phyloP scores from a whole-genome alignment of 805 yeast genomes.

The Yueomyces sinensis region DNA sequence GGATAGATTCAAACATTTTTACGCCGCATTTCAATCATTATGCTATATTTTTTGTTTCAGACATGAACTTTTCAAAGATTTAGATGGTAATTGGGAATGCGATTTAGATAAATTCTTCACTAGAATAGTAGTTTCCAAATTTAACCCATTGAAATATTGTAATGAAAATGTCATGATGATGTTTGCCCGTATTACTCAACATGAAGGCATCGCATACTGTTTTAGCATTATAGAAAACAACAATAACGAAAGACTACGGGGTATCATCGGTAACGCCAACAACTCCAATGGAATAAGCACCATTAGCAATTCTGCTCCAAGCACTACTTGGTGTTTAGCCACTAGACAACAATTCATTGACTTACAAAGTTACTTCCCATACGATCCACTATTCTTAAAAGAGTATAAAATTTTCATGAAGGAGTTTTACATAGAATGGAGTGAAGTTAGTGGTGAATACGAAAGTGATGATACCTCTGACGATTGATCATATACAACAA shows the following conservation, averaged over 20 bases:
- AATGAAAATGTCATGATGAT: slow-evolving; percentile 87
- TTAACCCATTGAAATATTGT: slow-evolving; percentile 88
- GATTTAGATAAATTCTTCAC: slow-evolving; percentile 78
- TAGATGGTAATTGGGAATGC: slow-evolving; percentile 53
- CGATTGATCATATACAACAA: no score
- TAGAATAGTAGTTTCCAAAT: slow-evolving; percentile 69
- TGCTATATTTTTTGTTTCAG: slow-evolving; percentile 88
- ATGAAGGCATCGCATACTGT: slow-evolving; percentile 83
- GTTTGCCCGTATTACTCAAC: slow-evolving; percentile 86
- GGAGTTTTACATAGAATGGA: slow-evolving; percentile 69
- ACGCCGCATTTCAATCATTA: slow-evolving; percentile 82
- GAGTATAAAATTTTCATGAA: slow-evolving; percentile 41
- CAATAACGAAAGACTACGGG: slow-evolving; percentile 36
- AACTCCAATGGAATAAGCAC: slow-evolving; percentile 1
- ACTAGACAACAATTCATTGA: slow-evolving; percentile 76
- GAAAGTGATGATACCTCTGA: slow-evolving; percentile 37
- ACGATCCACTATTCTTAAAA: slow-evolving; percentile 77
- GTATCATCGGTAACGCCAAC: slow-evolving; percentile 27
- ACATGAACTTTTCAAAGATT: slow-evolving; percentile 41
- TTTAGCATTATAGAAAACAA: slow-evolving; percentile 87
- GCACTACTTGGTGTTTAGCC: slow-evolving; percentile 29
- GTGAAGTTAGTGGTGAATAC: slow-evolving; percentile 51
- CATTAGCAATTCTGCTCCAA: slow-evolving; percentile 10
- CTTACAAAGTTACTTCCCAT: slow-evolving; percentile 91
- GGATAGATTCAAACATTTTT: slow-evolving; percentile 82